Evolutionary conservation across 805 yeast species (phyloP), one percentile per base, ranked within the genome.

Genomic region (Hanseniaspora nectarophila): DNA sequence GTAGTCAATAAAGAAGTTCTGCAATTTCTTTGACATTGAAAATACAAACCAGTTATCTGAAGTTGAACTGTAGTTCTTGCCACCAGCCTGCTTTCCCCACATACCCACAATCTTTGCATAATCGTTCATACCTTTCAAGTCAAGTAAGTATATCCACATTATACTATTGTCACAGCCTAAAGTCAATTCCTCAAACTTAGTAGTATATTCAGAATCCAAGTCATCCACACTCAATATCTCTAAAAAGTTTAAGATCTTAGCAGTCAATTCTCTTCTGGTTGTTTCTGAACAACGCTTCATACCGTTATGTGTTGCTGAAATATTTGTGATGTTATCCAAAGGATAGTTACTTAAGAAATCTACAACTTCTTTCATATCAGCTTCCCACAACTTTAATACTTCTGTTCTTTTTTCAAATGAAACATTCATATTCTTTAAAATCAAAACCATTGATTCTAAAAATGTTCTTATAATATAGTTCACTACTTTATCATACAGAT

Each of bases 401-500:
- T 23, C 23, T 13, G 43, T 50, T 26, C 46, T 57, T 21, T 43
- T 38, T 6, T 21, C 33, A 9, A 13, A 16, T 4, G 28, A 16
- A 21, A 18, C 29, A 1, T 23, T n/a, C 21, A 26, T 21, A 0
- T 95, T 95, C 51, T 77, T 80, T 37, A 66, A 39, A 33, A 85
- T 69, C 49, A 73, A 72, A 7, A 77, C 70, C 49, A 88, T 74
- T 53, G 75, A 77, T 28, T 73, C 68, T 48, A 81, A 61, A 58
- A 82, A 79, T 16, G 80, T 75, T 34, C 67, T 68, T 7, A 80
- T 69, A 1, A 84, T 66, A 34, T 73, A 60, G 53, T 89, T 97
- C 23, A 86, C 78, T 16, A 85, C 67, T 54, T 82, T 80, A 59
- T 87, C 95, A 62, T 87, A 75, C 44, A 85, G 75, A 60, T 81